Evolutionary conservation across 805 yeast species (phyloP), one percentile per base, ranked within the genome.

Genomic region (Cephaloascus fragrans): DNA sequence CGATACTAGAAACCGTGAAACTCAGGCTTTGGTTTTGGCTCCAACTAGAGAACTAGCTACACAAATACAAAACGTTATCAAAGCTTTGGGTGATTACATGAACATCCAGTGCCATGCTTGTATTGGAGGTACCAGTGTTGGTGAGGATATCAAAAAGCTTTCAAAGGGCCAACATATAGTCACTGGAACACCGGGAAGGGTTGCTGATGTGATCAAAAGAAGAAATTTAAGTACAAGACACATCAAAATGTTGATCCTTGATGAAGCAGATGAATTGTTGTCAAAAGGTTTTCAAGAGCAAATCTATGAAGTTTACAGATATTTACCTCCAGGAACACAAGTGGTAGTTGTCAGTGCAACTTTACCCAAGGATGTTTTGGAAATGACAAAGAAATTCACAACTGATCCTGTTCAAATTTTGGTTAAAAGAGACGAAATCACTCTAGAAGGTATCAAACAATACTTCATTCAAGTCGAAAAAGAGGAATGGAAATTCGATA

Each of bases 171-270:
- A 81, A 53, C 96, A 93, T 53, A 80, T 93, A 32, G 85, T 93
- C 32, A 89, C 93, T 58, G 98, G 98, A 38, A 93, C 98, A 10
- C 98, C 98, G 26, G 98, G 98, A 41, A 75, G 98, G 56, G 96
- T 90, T 32, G 62, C 74, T 44, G 98, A 93, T 64, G 78, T 93
- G 83, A 78, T 93, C 46, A 84, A 84, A 56, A 77, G 96, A 61
- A 77, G 94, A 48, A 72, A 72, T 50, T 69, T 93, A 51, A 68
- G 71, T 46, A 77, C 93, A 14, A 77, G 88, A 49, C 73, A 80
- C 52, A 71, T 88, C 48, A 87, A 89, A 68, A 82, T 93, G 84
- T 68, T 90, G 48, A 77, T 93, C 46, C 67, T 93, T 52, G 98
- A 93, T 64, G 98, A 93, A 65, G 98, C 98, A 16, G 98, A 93